phyloP scores from a whole-genome alignment of 495 filamentous ascomycete genomes.

The Glutinoglossum americanum region DNA sequence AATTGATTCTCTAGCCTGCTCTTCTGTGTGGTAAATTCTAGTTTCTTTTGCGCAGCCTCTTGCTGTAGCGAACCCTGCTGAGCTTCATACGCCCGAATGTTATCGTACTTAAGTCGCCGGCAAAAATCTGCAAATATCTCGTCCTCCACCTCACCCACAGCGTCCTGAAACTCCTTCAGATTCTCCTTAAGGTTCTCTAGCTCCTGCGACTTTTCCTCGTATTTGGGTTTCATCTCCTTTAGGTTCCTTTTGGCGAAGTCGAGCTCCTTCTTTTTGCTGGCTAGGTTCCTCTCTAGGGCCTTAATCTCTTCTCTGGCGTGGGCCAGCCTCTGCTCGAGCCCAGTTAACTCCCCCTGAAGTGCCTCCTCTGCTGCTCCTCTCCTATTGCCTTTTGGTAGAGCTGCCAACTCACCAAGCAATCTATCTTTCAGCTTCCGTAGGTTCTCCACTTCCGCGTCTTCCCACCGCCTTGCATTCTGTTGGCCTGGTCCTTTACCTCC shows the following conservation, averaged over 20 bases:
- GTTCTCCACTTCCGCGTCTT: slow-evolving; percentile 71
- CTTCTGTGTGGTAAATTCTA: slow-evolving; percentile 69
- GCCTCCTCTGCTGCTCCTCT: slow-evolving; percentile 56
- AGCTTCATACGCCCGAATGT: slow-evolving; percentile 80
- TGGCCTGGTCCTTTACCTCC: slow-evolving; percentile 62
- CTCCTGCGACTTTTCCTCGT: slow-evolving; percentile 42
- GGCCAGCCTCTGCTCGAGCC: slow-evolving; percentile 55
- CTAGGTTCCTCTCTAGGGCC: slow-evolving; percentile 65
- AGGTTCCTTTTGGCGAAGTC: slow-evolving; percentile 48
- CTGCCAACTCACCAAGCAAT: slow-evolving; percentile 45
- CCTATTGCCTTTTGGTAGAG: slow-evolving; percentile 53
- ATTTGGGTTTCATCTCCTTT: slow-evolving; percentile 54
- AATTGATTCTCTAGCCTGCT: slow-evolving; percentile 58
- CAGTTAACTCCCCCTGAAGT: slow-evolving; percentile 56
- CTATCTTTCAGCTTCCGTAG: slow-evolving; percentile 51
- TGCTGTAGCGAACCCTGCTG: slow-evolving; percentile 83
- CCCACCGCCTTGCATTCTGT: slow-evolving; percentile 61
- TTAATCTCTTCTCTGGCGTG: slow-evolving; percentile 56
- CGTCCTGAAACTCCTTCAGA: slow-evolving; percentile 46
- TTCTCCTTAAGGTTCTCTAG: slow-evolving; percentile 42
- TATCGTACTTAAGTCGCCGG: slow-evolving; percentile 60
- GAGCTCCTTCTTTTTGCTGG: slow-evolving; percentile 68
- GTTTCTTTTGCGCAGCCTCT: slow-evolving; percentile 65
- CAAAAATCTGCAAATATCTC: slow-evolving; percentile 78
- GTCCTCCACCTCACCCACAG: slow-evolving; percentile 73